Conservation (phyloP, 805 yeast genomes). For the Candida nanaspora region DNA sequence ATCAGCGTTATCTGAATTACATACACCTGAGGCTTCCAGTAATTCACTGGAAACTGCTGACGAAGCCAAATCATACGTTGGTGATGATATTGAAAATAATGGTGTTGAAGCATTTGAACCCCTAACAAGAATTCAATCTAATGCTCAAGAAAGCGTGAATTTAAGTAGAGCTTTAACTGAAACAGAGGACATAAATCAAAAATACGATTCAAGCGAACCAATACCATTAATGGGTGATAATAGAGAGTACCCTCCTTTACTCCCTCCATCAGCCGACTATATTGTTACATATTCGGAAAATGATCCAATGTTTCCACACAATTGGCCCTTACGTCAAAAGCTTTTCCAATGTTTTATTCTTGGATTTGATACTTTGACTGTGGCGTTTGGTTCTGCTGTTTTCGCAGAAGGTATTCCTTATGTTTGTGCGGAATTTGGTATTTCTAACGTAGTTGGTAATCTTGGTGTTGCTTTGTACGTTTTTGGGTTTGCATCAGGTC, state of each 20-base stretch:
- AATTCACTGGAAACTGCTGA: neutral
- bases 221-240: slow-evolving; percentile 62
- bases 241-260: slow-evolving; percentile 53
- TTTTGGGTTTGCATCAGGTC: slow-evolving; percentile 92
- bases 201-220: slow-evolving; percentile 27
- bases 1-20: too few species aligned
- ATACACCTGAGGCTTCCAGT: too few species aligned
- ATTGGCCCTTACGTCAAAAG: slow-evolving; percentile 54
- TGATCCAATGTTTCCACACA: slow-evolving; percentile 77
- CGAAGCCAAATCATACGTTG: neutral
- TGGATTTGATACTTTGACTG: slow-evolving; percentile 40
- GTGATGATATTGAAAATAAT: too few species aligned
- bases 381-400: slow-evolving; percentile 79
- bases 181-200: slow-evolving; percentile 21
- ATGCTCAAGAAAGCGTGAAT: slow-evolving; percentile 12
- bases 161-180: slow-evolving; percentile 38
- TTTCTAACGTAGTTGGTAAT: slow-evolving; percentile 63
- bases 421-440: slow-evolving; percentile 44
- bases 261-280: slow-evolving; percentile 49
- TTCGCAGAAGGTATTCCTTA: slow-evolving; percentile 55
- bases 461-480: slow-evolving; percentile 77
- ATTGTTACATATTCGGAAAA: slow-evolving; percentile 65
- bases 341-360: slow-evolving; percentile 34
- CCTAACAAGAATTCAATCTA: slow-evolving; percentile 10
- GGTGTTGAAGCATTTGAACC: neutral